Evolutionary conservation across 2,329 filamentous ascomycete species (phyloP), one percentile per base, ranked within the genome.

Genomic region (Apiospora rasikravindrae): DNA sequence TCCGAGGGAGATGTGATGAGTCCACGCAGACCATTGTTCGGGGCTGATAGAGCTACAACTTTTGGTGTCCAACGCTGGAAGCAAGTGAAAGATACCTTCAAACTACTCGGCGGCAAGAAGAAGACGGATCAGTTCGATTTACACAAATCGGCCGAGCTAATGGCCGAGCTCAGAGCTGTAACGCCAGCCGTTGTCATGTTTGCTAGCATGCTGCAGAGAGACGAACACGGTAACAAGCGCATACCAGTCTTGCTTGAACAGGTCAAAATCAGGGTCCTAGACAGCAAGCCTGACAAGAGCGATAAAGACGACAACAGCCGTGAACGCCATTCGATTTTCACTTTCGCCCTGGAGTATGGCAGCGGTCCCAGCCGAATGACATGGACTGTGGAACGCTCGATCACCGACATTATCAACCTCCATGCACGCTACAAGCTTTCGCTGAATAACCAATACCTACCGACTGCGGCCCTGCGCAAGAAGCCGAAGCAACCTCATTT

Each of bases 191-290:
- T 96, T 26, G 86, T 99, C 72, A 97, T 99, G 82, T 86, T 99
- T 70, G 96, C 96, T 10, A 98, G 95, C 79, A 98, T 98, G 94
- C 96, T 98, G 77, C 96, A 98, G 83, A 90, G 96, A 72, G 96
- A 99, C 77, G 96, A 99, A 82, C 94, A 98, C 77, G 95, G 96
- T 68, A 96, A 97, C 82, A 96, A 94, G 83, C 91, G 95, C 73
- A 98, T 99, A 72, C 96, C 96, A 0, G 95, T 99, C 70, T 89
- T 99, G 4, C 88, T 99, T 8, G 96, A 99, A 82, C 96, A 99
- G 84, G 88, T 99, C 73, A 98, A 97, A 81, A 88, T 99, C 73
- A 91, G 89, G 72, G 93, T 99, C 73, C 92, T 91, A 11, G 94
- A 98, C 78, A 97, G 94, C 77, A 86, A 87, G 14, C 90, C 91